Base-by-base conservation (phyloP, 2,329 filamentous ascomycete genomes). In the Alternaria longipes region DNA sequence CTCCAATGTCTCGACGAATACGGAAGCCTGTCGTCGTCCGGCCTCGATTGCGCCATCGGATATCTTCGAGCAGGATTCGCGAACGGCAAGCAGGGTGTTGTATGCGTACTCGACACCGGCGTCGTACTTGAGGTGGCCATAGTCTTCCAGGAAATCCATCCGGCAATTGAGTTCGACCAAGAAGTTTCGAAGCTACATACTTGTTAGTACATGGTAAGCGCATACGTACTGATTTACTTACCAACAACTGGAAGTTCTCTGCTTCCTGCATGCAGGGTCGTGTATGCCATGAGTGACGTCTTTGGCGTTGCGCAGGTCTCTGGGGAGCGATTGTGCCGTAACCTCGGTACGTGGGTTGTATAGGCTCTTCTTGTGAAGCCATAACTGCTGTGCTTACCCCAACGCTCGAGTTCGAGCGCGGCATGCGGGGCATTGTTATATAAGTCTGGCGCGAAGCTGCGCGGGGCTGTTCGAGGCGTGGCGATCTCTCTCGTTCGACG, bases 1-100 rank as follows among this genome's bases (percentile, higher is more conserved):
- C 78, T 99, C 95, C 14, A 99, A 83, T 0, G 93, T 97, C 71
- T 98, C 94, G 34, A 99, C 93, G 82, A 98, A 90, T 60, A 98
- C 88, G 66, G 92, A 91, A 61, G 96, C 89, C 62, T 93, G 87
- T 66, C 92, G 88, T 54, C 92, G 90, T 22, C 95, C 94, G 38
- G 91, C 92, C 58, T 93, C 95, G 68, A 98, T 88, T 47, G 97
- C 87, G 74, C 95, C 94, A 64, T 93, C 94, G 1, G 94, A 96
- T 20, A 94, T 93, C 66, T 94, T 89, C 40, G 92, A 93, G 79
- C 95, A 99, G 71, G 93, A 89, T 67, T 93, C 90, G 63, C 94
- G 89, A 26, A 99, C 94, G 8, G 92, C 89, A 73, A 94, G 90
- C 2, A 99, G 84, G 0, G 94, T 97, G 16, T 89, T 85, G 79